Conservation (phyloP, 2,329 filamentous ascomycete genomes). For the Xylariomycetidae sp. region DNA sequence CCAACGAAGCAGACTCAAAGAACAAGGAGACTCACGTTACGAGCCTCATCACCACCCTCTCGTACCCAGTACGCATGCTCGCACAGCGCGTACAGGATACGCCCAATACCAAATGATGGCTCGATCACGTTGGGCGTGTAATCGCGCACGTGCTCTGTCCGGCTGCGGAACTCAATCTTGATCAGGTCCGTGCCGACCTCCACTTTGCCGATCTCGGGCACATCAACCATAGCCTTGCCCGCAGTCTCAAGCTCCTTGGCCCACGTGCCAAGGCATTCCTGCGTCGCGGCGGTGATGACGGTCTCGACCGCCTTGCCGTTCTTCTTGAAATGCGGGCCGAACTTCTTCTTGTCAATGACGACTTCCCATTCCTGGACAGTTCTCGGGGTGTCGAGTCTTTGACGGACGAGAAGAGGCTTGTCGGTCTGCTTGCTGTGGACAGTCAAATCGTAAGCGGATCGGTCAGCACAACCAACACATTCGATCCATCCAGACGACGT, state of each 20-base stretch:
- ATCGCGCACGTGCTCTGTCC: conserved; percentile 77
- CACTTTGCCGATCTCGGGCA: conserved; percentile 65
- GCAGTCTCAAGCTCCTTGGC: conserved; percentile 64
- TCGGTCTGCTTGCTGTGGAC: conserved; percentile 93
- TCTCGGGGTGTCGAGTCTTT: conserved; percentile 71
- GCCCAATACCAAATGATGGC: conserved; percentile 93
- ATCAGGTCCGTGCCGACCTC: conserved; percentile 75
- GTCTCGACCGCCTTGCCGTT: conserved; percentile 81
- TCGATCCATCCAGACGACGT: conserved; percentile 97
- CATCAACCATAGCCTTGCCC: conserved; percentile 72
- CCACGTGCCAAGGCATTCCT: conserved; percentile 76
- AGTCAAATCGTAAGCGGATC: conserved; percentile 88
- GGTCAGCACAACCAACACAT: conserved; percentile 93
- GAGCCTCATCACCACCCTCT: conserved; percentile 73
- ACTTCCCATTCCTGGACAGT: conserved; percentile 82
- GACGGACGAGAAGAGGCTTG: conserved; percentile 75
- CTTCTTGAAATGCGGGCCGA: conserved; percentile 93
- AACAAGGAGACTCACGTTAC: conserved; percentile 69
- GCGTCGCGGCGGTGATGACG: conserved; percentile 67
- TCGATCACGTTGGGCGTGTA: conserved; percentile 96
- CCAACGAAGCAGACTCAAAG: conserved; percentile 33
- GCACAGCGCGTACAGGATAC: conserved; percentile 86
- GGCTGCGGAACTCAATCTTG: conserved; percentile 75
- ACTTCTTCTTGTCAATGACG: conserved; percentile 90
- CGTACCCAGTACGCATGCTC: conserved; percentile 96